phyloP scores from a whole-genome alignment of 495 filamentous ascomycete genomes.

The Xylaria acuta region DNA sequence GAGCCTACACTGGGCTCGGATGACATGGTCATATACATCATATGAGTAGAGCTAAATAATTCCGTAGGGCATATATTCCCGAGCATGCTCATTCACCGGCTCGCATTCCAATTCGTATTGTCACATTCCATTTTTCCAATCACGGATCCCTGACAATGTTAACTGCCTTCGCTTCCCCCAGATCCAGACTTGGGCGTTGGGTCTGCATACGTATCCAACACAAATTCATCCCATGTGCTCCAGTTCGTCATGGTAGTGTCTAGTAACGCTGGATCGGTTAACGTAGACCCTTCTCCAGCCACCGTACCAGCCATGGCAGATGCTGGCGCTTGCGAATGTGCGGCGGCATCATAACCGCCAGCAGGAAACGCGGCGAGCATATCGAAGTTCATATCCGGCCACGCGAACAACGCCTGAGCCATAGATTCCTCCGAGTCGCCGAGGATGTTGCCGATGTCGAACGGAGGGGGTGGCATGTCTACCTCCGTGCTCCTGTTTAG shows the following conservation, averaged over 20 bases:
- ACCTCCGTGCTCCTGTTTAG: neutral
- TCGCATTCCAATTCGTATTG: neutral
- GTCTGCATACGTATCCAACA: slow-evolving; percentile 37
- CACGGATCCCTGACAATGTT: slow-evolving; percentile 16
- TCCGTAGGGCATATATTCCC: slow-evolving; percentile 22
- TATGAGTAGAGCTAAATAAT: slow-evolving; percentile 32
- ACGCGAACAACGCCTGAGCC: slow-evolving; percentile 30
- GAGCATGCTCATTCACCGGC: neutral
- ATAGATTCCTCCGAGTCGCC: slow-evolving; percentile 4
- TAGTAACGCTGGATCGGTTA: neutral
- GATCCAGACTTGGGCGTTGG: slow-evolving; percentile 28
- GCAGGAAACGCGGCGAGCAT: slow-evolving; percentile 26
- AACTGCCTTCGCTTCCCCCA: slow-evolving; percentile 31
- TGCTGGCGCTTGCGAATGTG: neutral
- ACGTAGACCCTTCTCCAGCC: neutral
- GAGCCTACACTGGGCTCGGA: neutral
- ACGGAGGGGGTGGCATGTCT: neutral
- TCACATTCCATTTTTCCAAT: slow-evolving; percentile 23
- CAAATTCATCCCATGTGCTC: slow-evolving; percentile 45
- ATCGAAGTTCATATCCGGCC: slow-evolving; percentile 34
- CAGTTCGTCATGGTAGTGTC: slow-evolving; percentile 33
- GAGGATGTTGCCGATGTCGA: neutral
- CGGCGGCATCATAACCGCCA: neutral
- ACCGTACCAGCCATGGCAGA: neutral
- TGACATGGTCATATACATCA: neutral